Conservation (phyloP, 805 yeast genomes). For the Ogataea pilisensis region DNA sequence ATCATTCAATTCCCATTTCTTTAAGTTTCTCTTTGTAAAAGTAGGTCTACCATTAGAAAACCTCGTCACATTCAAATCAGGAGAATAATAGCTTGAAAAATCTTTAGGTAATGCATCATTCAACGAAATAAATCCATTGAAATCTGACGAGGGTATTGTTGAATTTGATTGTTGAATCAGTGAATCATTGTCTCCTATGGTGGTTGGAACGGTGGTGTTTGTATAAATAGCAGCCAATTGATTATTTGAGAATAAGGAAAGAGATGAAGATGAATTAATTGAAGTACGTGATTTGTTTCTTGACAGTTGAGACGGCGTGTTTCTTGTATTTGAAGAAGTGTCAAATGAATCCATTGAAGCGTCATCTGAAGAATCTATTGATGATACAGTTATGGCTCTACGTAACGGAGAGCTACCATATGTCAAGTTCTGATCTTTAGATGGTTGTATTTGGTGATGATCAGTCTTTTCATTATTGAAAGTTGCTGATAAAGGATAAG, state of each 20-base stretch:
- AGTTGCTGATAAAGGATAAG: too few relatives aligned
- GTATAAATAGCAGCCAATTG: slow-evolving; percentile 27
- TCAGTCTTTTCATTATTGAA: background rate
- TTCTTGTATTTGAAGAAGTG: too few relatives aligned
- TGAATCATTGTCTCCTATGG: slow-evolving; percentile 2
- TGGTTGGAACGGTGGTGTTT: slow-evolving; percentile 21
- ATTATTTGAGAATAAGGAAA: slow-evolving; percentile 21
- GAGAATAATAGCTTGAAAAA: slow-evolving; percentile 53
- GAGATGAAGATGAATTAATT: slow-evolving; percentile 19
- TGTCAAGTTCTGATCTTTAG: slow-evolving; percentile 10
- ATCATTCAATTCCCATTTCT: slow-evolving; percentile 73
- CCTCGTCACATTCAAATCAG: slow-evolving; percentile 47
- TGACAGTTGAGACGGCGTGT: background rate
- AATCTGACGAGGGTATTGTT: background rate
- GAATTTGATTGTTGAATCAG: too few relatives aligned
- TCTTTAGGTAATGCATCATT: slow-evolving; percentile 50
- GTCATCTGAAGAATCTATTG: slow-evolving; percentile 20
- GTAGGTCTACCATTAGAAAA: slow-evolving; percentile 56
- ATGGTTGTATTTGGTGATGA: slow-evolving; percentile 1
- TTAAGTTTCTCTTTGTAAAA: slow-evolving; percentile 57
- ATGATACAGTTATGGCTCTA: slow-evolving; percentile 21
- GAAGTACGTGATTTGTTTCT: slow-evolving; percentile 14
- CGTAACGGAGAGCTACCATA: slow-evolving; percentile 33
- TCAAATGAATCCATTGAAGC: slow-evolving; percentile 23
- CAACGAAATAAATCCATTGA: slow-evolving; percentile 27